Percentiles rank a stretch among this genome's conserved stretches.
phyloP scores from a whole-genome alignment of 1,284 basidiomycete species.

The Rhodotorula glutinis region DNA sequence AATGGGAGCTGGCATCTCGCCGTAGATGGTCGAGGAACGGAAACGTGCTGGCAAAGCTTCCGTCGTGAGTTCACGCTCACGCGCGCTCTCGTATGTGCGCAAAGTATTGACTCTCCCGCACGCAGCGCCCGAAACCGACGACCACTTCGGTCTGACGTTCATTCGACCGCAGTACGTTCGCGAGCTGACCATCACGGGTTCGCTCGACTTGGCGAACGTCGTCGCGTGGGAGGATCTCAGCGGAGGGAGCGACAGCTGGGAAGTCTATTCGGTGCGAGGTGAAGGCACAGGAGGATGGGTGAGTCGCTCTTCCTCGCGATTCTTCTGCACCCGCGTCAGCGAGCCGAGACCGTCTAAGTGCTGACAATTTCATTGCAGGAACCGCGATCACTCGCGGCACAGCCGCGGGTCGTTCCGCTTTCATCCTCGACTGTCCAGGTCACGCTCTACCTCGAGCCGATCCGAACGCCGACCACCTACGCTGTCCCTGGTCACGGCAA shows the following conservation, averaged over 20 bases:
- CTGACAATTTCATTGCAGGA: conserved; percentile 4
- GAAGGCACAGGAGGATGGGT: conserved; percentile 30
- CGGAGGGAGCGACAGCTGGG: conserved; percentile 37
- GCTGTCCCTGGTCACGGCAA: conserved; percentile 12
- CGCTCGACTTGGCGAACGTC: conserved; percentile 32
- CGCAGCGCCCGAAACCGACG: conserved; percentile 27
- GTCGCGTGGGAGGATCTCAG: conserved; percentile 35
- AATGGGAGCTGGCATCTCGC: conserved; percentile 41
- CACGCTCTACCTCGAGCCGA: conserved; percentile 22
- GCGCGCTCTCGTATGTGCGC: not conserved
- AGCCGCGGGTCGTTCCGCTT: conserved; percentile 2
- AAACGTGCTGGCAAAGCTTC: conserved; percentile 37
- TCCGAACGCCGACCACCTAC: conserved; percentile 18
- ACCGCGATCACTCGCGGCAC: conserved; percentile 7
- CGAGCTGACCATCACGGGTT: conserved; percentile 28
- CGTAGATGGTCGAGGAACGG: conserved; percentile 33
- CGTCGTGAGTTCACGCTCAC: conserved; percentile 5
- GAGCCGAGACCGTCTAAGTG: too few species aligned
- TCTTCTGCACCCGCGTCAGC: too few species aligned
- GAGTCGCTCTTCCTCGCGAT: not conserved
- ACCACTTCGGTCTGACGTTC: conserved; percentile 38
- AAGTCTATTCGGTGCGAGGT: conserved; percentile 27
- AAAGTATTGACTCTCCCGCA: not conserved
- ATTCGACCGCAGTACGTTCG: conserved; percentile 17
- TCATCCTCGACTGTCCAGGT: conserved; percentile 9